A percentile compares a stretch with the other conserved stretches of the same genome.
phyloP scores from a whole-genome alignment of 257 asterid genomes.

The Nicotiana undulata region DNA sequence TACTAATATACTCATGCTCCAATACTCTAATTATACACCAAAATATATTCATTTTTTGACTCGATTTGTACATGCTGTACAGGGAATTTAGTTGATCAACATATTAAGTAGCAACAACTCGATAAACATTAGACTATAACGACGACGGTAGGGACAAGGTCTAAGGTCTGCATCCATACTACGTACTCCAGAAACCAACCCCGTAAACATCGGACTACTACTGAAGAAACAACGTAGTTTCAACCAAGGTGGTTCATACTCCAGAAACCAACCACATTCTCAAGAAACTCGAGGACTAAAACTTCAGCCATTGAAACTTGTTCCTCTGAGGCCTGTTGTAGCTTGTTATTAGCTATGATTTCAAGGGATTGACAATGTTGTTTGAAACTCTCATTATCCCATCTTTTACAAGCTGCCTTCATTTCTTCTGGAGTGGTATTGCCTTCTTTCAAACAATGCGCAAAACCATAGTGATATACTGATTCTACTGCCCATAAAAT shows the following conservation, averaged over 20 bases:
- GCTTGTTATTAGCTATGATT: not conserved
- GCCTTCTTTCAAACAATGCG: not conserved
- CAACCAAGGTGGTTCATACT: not conserved
- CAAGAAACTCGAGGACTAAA: not conserved
- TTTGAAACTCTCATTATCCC: not conserved
- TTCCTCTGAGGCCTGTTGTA: not conserved
- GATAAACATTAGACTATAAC: too few species aligned
- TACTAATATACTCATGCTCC: too few species aligned
- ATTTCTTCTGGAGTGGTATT: not conserved
- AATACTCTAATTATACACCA: too few species aligned
- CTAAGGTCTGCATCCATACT: too few species aligned
- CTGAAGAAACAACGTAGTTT: not conserved
- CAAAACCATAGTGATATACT: not conserved
- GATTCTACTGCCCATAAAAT: slow-evolving; percentile 6
- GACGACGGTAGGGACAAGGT: too few species aligned
- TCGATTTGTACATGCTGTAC: too few species aligned
- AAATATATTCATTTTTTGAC: too few species aligned
- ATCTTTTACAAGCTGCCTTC: not conserved
- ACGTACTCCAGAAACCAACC: too few species aligned
- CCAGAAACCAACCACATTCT: slow-evolving; percentile 1
- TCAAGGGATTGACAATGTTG: not conserved
- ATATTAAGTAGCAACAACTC: too few species aligned
- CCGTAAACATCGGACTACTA: not conserved
- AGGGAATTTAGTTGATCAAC: too few species aligned
- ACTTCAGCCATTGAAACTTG: not conserved